Evolutionary conservation across 1,139 yeast genomes (phyloP).

Genomic region (Taphrina confusa): DNA sequence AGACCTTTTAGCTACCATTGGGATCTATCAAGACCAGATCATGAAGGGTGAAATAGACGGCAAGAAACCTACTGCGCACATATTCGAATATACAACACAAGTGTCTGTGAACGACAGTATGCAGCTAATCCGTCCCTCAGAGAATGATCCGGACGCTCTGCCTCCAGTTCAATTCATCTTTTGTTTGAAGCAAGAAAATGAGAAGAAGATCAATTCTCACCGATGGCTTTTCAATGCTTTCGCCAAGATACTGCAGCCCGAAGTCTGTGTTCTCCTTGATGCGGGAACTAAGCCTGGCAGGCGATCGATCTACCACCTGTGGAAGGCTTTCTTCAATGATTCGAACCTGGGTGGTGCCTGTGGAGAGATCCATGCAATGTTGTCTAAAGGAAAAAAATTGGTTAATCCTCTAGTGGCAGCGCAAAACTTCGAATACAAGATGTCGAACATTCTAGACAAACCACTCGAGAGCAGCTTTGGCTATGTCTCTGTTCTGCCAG

Average conservation of each 20-base stretch:
- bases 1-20: conserved; percentile 84
- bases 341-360: conserved; percentile 92
- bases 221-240: conserved; percentile 95
- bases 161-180: conserved; percentile 84
- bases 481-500: conserved; percentile 83
- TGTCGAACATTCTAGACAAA: conserved; percentile 86
- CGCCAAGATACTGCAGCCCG: conserved; percentile 82
- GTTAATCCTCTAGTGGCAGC: conserved; percentile 85
- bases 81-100: conserved; percentile 64
- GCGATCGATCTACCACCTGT: conserved; percentile 74
- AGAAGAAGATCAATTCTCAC: conserved; percentile 91
- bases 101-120: conserved; percentile 58
- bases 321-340: conserved; percentile 86
- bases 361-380: conserved; percentile 88
- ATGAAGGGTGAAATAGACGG: conserved; percentile 88
- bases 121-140: conserved; percentile 53
- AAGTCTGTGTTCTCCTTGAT: conserved; percentile 78
- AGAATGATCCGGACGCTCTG: conserved; percentile 62
- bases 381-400: conserved; percentile 67
- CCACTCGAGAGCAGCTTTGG: conserved; percentile 90
- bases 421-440: conserved; percentile 87
- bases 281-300: conserved; percentile 94
- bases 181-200: conserved; percentile 83
- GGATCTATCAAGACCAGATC: conserved; percentile 91
- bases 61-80: conserved; percentile 82